Conservation (phyloP, 345 rosid species). For the Melaleuca alternifolia region DNA sequence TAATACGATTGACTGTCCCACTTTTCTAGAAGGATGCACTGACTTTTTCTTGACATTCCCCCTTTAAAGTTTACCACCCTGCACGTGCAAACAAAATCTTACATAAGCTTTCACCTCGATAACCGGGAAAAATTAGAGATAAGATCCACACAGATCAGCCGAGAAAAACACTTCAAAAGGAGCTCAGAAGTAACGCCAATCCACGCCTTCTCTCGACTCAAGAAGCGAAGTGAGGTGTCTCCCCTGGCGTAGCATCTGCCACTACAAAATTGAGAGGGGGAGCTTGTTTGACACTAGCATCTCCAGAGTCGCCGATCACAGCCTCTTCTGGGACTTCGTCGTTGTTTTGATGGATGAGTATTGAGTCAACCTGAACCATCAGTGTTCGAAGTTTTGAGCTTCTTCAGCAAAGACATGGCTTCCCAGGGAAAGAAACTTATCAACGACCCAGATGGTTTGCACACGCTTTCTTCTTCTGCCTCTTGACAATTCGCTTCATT, state of each 20-base stretch:
- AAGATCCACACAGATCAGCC: neutral
- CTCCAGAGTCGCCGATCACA: neutral
- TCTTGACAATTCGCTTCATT: neutral
- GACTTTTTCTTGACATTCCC: neutral
- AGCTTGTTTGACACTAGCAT: neutral
- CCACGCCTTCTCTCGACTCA: neutral
- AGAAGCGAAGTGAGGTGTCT: neutral
- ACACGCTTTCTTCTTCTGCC: neutral
- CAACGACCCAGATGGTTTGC: slow-evolving; percentile 9
- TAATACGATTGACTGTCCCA: neutral
- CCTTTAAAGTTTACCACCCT: neutral
- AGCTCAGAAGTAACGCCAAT: neutral
- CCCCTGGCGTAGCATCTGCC: neutral
- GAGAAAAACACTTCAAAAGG: neutral
- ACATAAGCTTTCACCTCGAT: neutral
- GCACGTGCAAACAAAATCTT: neutral
- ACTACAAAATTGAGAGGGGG: neutral
- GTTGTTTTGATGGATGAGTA: neutral
- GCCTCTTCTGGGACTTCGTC: neutral
- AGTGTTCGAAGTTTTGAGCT: neutral
- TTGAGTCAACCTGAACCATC: neutral
- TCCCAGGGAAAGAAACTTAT: slow-evolving; percentile 1
- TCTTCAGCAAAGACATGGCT: neutral
- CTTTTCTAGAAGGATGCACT: neutral
- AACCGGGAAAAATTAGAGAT: neutral